Evolutionary conservation across 1,139 yeast genomes (phyloP).

Genomic region (Suhomyces wounanorum): DNA sequence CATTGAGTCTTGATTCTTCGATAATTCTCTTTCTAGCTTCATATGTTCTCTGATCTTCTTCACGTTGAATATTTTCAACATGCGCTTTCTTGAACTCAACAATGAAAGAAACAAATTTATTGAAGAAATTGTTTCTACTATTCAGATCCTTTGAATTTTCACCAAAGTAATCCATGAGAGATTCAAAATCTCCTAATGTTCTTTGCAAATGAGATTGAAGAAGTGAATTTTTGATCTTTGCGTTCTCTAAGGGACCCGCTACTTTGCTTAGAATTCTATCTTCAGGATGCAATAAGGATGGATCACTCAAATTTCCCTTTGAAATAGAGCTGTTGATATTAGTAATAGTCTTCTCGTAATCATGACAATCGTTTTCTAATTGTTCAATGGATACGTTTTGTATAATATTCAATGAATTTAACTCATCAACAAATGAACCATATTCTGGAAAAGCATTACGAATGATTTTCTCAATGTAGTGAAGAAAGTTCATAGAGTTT

Average conservation of each 20-base stretch:
- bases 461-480: conserved; percentile 80
- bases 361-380: conserved; percentile 67
- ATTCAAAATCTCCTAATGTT: conserved; percentile 56
- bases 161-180: conserved; percentile 78
- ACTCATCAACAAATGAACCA: conserved; percentile 75
- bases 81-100: conserved; percentile 48
- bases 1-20: conserved; percentile 27
- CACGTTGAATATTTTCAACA: conserved; percentile 48
- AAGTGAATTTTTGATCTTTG: conserved; percentile 59
- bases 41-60: conserved; percentile 46
- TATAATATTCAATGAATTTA: conserved; percentile 59
- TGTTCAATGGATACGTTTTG: conserved; percentile 78
- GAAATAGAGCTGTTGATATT: conserved; percentile 59
- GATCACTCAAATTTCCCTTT: conserved; percentile 75
- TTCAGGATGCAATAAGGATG: conserved; percentile 68
- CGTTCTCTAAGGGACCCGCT: conserved; percentile 56
- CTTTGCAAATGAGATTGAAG: conserved; percentile 58
- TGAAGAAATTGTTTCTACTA: conserved; percentile 40
- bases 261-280: conserved; percentile 60
- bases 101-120: conserved; percentile 40
- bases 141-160: conserved; percentile 66
- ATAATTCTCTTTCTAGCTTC: conserved; percentile 40
- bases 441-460: conserved; percentile 77
- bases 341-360: conserved; percentile 55
- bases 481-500: conserved; percentile 79